phyloP scores from a whole-genome alignment of 2,329 filamentous ascomycete species.

The Curvularia verruculosa region DNA sequence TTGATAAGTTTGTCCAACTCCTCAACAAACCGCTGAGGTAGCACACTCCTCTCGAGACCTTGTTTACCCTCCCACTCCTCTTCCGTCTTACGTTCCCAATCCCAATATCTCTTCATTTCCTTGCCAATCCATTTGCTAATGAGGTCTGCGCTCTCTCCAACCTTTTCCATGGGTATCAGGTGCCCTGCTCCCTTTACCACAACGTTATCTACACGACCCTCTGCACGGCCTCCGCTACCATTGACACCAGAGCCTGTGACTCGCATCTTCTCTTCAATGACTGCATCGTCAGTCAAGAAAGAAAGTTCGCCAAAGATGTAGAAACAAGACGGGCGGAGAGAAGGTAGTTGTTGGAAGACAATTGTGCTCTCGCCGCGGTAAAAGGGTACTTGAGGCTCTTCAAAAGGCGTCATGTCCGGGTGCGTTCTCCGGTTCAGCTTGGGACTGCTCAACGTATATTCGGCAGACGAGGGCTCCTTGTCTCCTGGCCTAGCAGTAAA shows the following conservation, averaged over 20 bases:
- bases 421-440: conserved; percentile 51
- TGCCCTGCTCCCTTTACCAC: conserved; percentile 73
- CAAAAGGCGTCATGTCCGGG: conserved; percentile 48
- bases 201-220: conserved; percentile 70
- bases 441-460: conserved; percentile 36
- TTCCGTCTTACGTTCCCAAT: conserved; percentile 39
- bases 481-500: conserved; percentile 54
- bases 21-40: conserved; percentile 38
- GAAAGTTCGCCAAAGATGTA: conserved; percentile 66
- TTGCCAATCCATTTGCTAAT: conserved; percentile 48
- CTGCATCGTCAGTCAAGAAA: conserved; percentile 59
- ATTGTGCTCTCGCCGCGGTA: conserved; percentile 69
- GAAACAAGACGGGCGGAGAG: conserved; percentile 68
- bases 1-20: conserved; percentile 33
- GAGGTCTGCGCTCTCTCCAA: conserved; percentile 67
- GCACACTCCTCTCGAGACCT: conserved; percentile 37
- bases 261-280: conserved; percentile 65
- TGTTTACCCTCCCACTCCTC: conserved; percentile 41
- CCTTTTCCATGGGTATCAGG: conserved; percentile 82
- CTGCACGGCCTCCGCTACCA: conserved; percentile 68
- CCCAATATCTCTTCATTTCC: conserved; percentile 48
- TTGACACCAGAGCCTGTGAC: conserved; percentile 69
- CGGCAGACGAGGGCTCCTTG: conserved; percentile 52
- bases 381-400: conserved; percentile 57
- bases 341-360: conserved; percentile 63